These are phyloP conservation scores for Paecilomyces variotii DNA, from an alignment of 2,329 filamentous ascomycete genomes.

Conservation along the genomic window DNA sequence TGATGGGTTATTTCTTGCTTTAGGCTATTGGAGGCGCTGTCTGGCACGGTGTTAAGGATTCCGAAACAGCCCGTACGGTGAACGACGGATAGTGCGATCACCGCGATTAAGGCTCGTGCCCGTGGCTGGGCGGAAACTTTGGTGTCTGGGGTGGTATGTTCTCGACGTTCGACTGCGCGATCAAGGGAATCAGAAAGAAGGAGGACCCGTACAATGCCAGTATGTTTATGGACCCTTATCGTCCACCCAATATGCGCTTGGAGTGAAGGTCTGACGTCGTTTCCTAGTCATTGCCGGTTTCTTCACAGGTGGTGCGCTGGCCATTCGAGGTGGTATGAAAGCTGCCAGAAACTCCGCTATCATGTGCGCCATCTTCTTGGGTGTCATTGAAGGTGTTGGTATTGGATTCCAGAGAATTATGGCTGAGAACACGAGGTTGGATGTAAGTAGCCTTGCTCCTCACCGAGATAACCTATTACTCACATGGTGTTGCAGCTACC, in stretches of 20 bases:
- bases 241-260: not conserved
- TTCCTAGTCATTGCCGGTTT: constrained; percentile 75
- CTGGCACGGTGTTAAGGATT: constrained; percentile 95
- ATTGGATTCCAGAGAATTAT: constrained; percentile 95
- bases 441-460: constrained; percentile 42
- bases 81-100: constrained; percentile 90
- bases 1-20: constrained; percentile 20
- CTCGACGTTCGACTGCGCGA: constrained; percentile 90
- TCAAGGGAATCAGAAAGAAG: constrained; percentile 91
- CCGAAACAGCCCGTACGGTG: constrained; percentile 81
- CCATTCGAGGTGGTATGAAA: constrained; percentile 83
- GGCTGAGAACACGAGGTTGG: constrained; percentile 77
- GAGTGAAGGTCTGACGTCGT: not conserved
- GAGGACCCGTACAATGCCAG: constrained; percentile 96
- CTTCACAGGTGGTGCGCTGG: constrained; percentile 88
- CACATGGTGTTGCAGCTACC: constrained; percentile 18
- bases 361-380: constrained; percentile 86
- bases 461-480: not conserved
- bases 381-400: constrained; percentile 94
- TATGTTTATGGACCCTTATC: constrained; percentile 24
- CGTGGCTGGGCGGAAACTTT: constrained; percentile 97
- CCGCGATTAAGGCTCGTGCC: constrained; percentile 93
- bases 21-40: constrained; percentile 72
- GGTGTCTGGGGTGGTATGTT: constrained; percentile 96
- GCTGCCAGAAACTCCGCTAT: constrained; percentile 93